These are phyloP conservation scores for Serendipita sp. DNA, from an alignment of 1,284 basidiomycete genomes.

Conservation along the genomic window DNA sequence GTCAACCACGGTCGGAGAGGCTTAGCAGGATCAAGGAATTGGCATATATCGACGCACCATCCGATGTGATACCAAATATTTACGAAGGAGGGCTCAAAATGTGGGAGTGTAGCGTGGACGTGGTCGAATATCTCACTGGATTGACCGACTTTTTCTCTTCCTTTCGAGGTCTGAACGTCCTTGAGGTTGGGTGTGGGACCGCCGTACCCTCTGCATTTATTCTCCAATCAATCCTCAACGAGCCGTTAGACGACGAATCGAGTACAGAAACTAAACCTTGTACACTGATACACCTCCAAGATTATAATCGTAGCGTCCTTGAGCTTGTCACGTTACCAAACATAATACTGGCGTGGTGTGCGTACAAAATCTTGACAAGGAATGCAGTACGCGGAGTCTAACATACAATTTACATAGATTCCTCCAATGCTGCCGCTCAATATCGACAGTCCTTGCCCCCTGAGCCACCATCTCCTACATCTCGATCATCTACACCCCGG, in stretches of 20 bases:
- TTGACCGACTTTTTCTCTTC: background rate
- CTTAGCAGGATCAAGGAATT: slow-evolving; percentile 7
- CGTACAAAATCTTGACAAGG: slow-evolving; percentile 22
- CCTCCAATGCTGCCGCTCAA: background rate
- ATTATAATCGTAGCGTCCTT: slow-evolving; percentile 81
- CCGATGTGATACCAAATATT: slow-evolving; percentile 81
- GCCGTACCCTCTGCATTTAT: slow-evolving; percentile 71
- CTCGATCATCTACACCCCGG: slow-evolving; percentile 24
- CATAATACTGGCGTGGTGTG: slow-evolving; percentile 75
- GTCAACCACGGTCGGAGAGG: slow-evolving; percentile 17
- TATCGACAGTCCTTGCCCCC: background rate
- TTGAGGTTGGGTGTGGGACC: slow-evolving; percentile 84
- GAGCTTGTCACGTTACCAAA: slow-evolving; percentile 80
- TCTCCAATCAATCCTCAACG: slow-evolving; percentile 45
- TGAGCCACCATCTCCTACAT: slow-evolving; percentile 37
- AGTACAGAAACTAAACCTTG: slow-evolving; percentile 14
- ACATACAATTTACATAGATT: background rate
- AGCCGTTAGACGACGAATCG: slow-evolving; percentile 13
- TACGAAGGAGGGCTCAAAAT: slow-evolving; percentile 97
- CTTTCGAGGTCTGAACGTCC: background rate
- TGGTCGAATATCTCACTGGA: slow-evolving; percentile 39
- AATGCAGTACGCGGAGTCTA: slow-evolving; percentile 10
- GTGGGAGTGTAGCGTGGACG: slow-evolving; percentile 91
- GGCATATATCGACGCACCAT: slow-evolving; percentile 62
- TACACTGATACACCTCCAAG: slow-evolving; percentile 73